A percentile compares a stretch with the other conserved stretches of the same genome.
Evolutionary conservation across 202 grass and related monocot genomes (phyloP).

Genomic region (Setaria viridis): DNA sequence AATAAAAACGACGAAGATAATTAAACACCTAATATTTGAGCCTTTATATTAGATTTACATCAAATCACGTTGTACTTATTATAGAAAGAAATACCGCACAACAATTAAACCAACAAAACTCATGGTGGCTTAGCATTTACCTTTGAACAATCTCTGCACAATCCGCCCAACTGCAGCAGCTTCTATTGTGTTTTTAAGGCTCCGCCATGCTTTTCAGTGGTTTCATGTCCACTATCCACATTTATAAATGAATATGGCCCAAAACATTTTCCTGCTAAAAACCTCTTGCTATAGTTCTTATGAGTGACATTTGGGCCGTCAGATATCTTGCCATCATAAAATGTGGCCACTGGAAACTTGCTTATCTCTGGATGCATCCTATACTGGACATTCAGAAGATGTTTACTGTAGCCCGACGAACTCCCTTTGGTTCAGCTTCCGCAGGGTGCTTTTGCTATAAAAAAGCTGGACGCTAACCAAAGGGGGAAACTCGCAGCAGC

Average conservation of each 20-base stretch:
- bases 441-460: no score
- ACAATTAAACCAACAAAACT: neutral
- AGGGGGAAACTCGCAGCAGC: no score
- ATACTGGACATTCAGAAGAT: constrained; percentile 68
- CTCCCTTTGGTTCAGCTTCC: neutral
- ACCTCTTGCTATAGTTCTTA: constrained; percentile 31
- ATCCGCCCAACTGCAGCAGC: constrained; percentile 46
- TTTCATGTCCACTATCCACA: constrained; percentile 52
- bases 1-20: neutral
- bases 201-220: constrained; percentile 41
- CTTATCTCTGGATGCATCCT: constrained; percentile 74
- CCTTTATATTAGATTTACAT: neutral
- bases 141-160: constrained; percentile 52
- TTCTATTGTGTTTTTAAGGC: constrained; percentile 60
- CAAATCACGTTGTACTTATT: neutral
- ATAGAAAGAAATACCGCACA: neutral
- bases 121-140: neutral
- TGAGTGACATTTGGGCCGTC: constrained; percentile 52
- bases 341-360: constrained; percentile 59
- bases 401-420: constrained; percentile 50
- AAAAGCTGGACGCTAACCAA: no score
- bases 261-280: constrained; percentile 43
- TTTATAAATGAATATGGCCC: constrained; percentile 69
- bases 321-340: constrained; percentile 54
- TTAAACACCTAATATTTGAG: neutral